A percentile compares a stretch with the other conserved stretches of the same genome.
These are phyloP conservation scores for Thermothielavioides terrestris DNA, from an alignment of 495 filamentous ascomycete genomes.

Conservation along the genomic window DNA sequence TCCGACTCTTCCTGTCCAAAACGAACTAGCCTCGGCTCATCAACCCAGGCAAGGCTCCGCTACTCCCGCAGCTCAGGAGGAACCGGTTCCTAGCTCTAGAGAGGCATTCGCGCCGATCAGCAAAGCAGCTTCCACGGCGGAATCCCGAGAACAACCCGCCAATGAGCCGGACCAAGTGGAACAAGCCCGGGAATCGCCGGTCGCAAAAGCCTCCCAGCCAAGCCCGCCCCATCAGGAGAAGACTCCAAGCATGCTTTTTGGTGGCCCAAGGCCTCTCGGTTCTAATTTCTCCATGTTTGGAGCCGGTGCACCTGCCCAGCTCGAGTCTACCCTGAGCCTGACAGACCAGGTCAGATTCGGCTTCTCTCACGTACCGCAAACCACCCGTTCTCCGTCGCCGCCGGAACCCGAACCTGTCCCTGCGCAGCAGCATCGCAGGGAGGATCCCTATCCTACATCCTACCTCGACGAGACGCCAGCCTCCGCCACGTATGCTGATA, in stretches of 20 bases:
- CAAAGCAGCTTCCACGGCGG: no score
- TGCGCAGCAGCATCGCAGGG: not conserved
- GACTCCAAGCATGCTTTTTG: slow-evolving; percentile 7
- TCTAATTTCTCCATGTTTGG: slow-evolving; percentile 21
- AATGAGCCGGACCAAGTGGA: not conserved
- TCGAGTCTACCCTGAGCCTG: slow-evolving; percentile 12
- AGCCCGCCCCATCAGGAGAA: not conserved
- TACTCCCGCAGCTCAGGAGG: not conserved
- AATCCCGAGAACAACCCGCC: no score
- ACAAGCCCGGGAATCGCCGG: not conserved
- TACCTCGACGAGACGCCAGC: slow-evolving; percentile 15
- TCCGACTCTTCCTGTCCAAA: not conserved
- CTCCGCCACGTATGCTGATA: slow-evolving; percentile 11
- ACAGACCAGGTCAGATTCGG: slow-evolving; percentile 29
- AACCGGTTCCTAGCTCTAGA: not conserved
- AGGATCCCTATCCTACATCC: slow-evolving; percentile 18
- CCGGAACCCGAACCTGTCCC: not conserved
- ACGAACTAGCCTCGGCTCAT: not conserved
- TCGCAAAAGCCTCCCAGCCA: not conserved
- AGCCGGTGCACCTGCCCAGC: slow-evolving; percentile 5
- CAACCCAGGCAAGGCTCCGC: not conserved
- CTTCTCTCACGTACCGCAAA: slow-evolving; percentile 25
- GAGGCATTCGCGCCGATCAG: no score
- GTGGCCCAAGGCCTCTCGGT: slow-evolving; percentile 3
- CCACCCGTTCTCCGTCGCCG: slow-evolving; percentile 1